Evolutionary conservation across 2,329 filamentous ascomycete species (phyloP), one percentile per base, ranked within the genome.

Genomic region (Chrysoporthe puriensis): DNA sequence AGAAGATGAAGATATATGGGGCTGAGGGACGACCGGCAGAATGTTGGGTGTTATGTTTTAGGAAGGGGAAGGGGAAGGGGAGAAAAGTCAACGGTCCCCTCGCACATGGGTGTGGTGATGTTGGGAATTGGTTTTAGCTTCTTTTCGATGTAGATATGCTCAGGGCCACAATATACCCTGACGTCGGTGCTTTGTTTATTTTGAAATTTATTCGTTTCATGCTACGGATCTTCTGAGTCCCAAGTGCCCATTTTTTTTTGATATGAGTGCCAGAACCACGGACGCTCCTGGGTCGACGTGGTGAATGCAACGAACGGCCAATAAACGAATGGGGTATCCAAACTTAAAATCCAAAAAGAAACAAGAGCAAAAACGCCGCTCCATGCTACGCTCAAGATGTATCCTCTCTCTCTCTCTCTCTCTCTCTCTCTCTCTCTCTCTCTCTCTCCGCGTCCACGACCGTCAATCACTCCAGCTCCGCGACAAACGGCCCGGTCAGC

Each of bases 401-500:
- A 13, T 6, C 26, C 26, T 54, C 26, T 21, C 21, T 21, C 21
- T 21, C 21, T 21, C 21, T 21, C 21, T 21, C 26, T 18, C 26
- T 54, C 26, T 21, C 21, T 21, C 21, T 21, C 21, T 21, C 21
- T 21, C 21, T 21, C 21, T 21, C 21, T 21, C 21, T 1, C 26
- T 18, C 26, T 54, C 26, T 21, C 4, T 13, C 13, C 9, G 1
- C 5, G 13, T 14, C 56, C 13, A 9, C 16, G n/a, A 9, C 18
- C 57, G 36, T 32, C 6, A 18, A 18, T 70, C 66, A 70, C 40
- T 70, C 63, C 57, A 70, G 21, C 63, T 66, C 68, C 4, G 63
- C 66, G 16, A 68, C 13, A 14, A 67, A 70, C 11, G 68, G 68
- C 52, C 63, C 64, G 14, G 52, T 59, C 59, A 66, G 42, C 18